phyloP scores from a whole-genome alignment of 2,329 filamentous ascomycete species.

The Colletotrichum siamense region DNA sequence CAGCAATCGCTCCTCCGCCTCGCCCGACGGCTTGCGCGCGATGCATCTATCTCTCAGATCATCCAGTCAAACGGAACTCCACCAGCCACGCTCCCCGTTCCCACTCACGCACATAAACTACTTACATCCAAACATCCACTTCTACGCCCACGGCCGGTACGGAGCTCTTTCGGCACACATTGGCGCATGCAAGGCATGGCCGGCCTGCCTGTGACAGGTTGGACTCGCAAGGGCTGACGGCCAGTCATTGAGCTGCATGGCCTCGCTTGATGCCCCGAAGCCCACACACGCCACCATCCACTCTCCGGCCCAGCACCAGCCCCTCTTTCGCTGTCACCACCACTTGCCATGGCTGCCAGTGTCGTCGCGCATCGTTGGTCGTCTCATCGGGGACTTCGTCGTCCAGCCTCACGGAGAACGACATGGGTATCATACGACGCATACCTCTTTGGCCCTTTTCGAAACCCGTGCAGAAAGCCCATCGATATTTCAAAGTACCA shows the following conservation, averaged over 20 bases:
- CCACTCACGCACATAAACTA: constrained; percentile 13
- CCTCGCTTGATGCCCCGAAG: neutral
- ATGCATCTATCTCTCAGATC: constrained; percentile 1
- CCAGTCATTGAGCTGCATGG: constrained; percentile 6
- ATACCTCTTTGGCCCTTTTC: neutral
- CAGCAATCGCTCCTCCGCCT: neutral
- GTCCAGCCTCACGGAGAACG: neutral
- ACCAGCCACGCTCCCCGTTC: constrained; percentile 5
- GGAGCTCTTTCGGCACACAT: neutral
- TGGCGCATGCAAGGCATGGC: constrained; percentile 11
- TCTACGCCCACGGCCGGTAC: neutral
- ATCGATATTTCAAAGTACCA: constrained; percentile 9
- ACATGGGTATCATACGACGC: constrained; percentile 15
- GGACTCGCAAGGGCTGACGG: constrained; percentile 1
- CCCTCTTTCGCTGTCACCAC: neutral
- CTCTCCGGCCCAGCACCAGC: neutral
- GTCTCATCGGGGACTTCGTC: neutral
- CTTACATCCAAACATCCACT: constrained; percentile 10
- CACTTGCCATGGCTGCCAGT: neutral
- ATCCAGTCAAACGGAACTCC: constrained; percentile 10
- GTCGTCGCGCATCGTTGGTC: neutral
- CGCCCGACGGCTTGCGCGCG: neutral
- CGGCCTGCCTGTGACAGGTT: neutral
- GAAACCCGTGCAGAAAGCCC: constrained; percentile 6
- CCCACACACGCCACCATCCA: constrained; percentile 12